Conservation (phyloP, 2,329 filamentous ascomycete genomes). For the Talaromyces amestolkiae region DNA sequence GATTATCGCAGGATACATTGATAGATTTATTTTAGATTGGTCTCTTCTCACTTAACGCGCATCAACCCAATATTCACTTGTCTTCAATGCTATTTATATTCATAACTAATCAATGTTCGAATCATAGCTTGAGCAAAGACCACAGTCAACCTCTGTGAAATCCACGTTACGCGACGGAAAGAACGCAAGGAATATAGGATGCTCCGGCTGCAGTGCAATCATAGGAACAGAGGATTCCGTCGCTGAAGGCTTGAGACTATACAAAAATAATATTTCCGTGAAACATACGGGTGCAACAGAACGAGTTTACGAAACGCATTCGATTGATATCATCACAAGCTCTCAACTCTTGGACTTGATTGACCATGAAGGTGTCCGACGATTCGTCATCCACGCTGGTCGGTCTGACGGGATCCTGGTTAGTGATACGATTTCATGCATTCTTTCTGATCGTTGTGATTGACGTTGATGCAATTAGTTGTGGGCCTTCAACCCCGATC, state of each 20-base stretch:
- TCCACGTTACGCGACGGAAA: slow-evolving; percentile 31
- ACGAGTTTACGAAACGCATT: slow-evolving; percentile 30
- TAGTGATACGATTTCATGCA: slow-evolving; percentile 20
- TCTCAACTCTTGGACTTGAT: slow-evolving; percentile 56
- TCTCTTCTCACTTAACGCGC: too few relatives aligned
- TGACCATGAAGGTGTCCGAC: slow-evolving; percentile 55
- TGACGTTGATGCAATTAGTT: slow-evolving; percentile 33
- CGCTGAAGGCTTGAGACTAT: slow-evolving; percentile 48
- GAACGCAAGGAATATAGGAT: slow-evolving; percentile 26
- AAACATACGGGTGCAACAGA: slow-evolving; percentile 18
- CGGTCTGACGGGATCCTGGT: slow-evolving; percentile 39
- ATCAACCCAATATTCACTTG: background rate
- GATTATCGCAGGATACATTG: slow-evolving; percentile 18
- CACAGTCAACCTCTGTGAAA: slow-evolving; percentile 30
- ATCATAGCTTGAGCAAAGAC: slow-evolving; percentile 21
- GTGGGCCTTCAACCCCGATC: slow-evolving; percentile 61
- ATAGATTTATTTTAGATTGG: background rate
- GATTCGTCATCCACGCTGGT: slow-evolving; percentile 51
- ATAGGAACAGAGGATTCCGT: slow-evolving; percentile 43
- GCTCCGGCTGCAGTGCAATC: slow-evolving; percentile 30
- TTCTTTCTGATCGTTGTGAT: slow-evolving; percentile 9
- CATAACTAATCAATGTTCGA: background rate
- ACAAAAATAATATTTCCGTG: slow-evolving; percentile 49
- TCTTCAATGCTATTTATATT: background rate
- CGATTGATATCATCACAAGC: slow-evolving; percentile 46